phyloP scores from a whole-genome alignment of 1,284 basidiomycete species.

The Tilletia walkeri region DNA sequence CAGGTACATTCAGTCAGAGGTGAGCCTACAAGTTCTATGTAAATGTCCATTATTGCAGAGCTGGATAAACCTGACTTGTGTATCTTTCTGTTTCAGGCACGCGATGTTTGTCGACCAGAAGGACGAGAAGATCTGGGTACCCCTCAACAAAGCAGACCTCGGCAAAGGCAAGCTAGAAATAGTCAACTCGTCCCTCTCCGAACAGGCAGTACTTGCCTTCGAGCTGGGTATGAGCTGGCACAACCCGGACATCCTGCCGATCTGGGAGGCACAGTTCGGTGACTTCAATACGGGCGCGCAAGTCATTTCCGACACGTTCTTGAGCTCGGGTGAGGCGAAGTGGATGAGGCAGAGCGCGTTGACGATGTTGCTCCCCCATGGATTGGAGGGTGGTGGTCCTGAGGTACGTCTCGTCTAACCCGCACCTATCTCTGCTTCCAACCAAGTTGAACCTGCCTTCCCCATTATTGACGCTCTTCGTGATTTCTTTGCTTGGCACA shows the following conservation, averaged over 20 bases:
- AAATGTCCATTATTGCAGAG: background rate
- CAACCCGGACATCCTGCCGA: slow-evolving; percentile 71
- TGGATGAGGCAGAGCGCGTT: slow-evolving; percentile 35
- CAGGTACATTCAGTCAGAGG: slow-evolving; percentile 18
- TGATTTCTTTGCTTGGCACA: background rate
- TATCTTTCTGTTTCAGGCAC: slow-evolving; percentile 60
- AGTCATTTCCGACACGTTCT: slow-evolving; percentile 77
- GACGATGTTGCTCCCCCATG: slow-evolving; percentile 39
- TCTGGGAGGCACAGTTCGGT: slow-evolving; percentile 87
- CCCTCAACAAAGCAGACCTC: slow-evolving; percentile 63
- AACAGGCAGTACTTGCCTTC: slow-evolving; percentile 62
- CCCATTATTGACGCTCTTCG: background rate
- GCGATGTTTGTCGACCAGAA: slow-evolving; percentile 85
- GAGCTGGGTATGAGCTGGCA: slow-evolving; percentile 84
- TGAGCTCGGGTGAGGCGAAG: slow-evolving; percentile 74
- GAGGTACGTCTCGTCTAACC: slow-evolving; percentile 58
- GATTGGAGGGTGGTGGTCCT: slow-evolving; percentile 75
- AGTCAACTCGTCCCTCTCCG: slow-evolving; percentile 24
- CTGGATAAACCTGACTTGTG: background rate
- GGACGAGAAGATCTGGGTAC: slow-evolving; percentile 67
- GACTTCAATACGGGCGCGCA: slow-evolving; percentile 88
- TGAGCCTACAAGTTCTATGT: background rate
- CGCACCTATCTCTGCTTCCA: background rate
- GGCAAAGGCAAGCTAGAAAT: slow-evolving; percentile 17
- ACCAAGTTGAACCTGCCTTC: background rate